phyloP scores from a whole-genome alignment of 495 filamentous ascomycete species.

The Penicillium canescens region DNA sequence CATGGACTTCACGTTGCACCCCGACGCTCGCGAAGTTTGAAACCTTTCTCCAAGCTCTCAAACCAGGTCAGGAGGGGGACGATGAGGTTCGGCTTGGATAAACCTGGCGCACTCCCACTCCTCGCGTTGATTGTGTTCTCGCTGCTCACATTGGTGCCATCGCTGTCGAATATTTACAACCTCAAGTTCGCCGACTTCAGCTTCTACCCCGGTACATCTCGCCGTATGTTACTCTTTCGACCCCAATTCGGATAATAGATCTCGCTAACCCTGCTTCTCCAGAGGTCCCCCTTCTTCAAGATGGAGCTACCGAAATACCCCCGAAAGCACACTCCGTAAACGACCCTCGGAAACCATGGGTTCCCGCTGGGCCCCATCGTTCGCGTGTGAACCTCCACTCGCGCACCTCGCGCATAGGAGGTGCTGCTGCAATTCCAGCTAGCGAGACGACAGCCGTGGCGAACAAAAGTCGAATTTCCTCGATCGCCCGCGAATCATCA shows the following conservation, averaged over 20 bases:
- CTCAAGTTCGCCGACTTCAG: conserved; percentile 32
- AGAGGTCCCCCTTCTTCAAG: conserved; percentile 27
- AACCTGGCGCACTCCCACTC: conserved; percentile 42
- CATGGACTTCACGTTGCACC: conserved; percentile 19
- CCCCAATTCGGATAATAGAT: too few relatives aligned
- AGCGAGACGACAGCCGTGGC: conserved; percentile 21
- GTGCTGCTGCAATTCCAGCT: conserved; percentile 5
- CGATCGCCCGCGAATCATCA: conserved; percentile 21
- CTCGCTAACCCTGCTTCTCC: background rate
- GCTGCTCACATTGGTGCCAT: conserved; percentile 38
- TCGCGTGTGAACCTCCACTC: conserved; percentile 15
- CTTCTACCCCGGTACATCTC: conserved; percentile 22
- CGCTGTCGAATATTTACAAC: conserved; percentile 34
- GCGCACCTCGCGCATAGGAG: conserved; percentile 10
- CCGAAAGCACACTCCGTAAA: conserved; percentile 5
- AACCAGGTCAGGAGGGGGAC: conserved; percentile 20
- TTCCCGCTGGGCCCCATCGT: conserved; percentile 8
- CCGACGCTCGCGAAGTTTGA: conserved; percentile 5
- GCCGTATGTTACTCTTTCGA: conserved; percentile 25
- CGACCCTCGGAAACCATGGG: conserved; percentile 17
- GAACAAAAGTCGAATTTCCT: conserved; percentile 21
- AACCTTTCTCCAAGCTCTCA: conserved; percentile 3
- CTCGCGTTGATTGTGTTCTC: conserved; percentile 38
- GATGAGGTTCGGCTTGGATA: conserved; percentile 43
- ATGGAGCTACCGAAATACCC: conserved; percentile 11